These are phyloP conservation scores for Tylopilus vinaceipallidus DNA, from an alignment of 768 basidiomycete species.

Conservation along the genomic window DNA sequence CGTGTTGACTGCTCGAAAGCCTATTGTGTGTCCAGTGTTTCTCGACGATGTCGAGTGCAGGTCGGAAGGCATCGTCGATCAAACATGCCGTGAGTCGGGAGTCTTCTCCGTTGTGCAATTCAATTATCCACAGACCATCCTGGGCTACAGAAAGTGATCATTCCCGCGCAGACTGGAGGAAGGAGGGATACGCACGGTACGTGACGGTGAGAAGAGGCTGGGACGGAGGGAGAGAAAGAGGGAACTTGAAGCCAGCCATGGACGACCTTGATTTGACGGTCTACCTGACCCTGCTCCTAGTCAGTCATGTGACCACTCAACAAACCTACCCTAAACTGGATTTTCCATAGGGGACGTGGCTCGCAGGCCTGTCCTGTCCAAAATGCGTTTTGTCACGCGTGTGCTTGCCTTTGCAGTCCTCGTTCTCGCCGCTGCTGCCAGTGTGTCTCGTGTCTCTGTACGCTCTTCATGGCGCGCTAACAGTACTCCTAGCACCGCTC, in stretches of 20 bases:
- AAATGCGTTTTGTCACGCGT: conserved; percentile 37
- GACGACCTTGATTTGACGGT: background rate
- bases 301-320: conserved; percentile 16
- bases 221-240: conserved; percentile 47
- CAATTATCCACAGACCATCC: conserved; percentile 71
- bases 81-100: conserved; percentile 62
- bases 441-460: conserved; percentile 17
- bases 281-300: background rate
- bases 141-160: conserved; percentile 24
- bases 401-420: conserved; percentile 27
- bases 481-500: conserved; percentile 17
- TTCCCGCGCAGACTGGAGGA: background rate
- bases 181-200: conserved; percentile 45
- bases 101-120: conserved; percentile 77
- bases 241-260: conserved; percentile 22
- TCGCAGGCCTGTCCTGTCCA: background rate
- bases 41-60: conserved; percentile 73
- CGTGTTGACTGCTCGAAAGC: conserved; percentile 42
- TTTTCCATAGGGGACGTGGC: conserved; percentile 29
- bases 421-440: conserved; percentile 30
- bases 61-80: conserved; percentile 58
- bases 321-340: conserved; percentile 27
- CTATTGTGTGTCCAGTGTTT: conserved; percentile 62
- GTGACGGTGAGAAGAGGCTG: conserved; percentile 64
- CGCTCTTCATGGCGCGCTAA: conserved; percentile 1